phyloP scores from a whole-genome alignment of 805 yeast genomes.

The Starmerella riodocensis region DNA sequence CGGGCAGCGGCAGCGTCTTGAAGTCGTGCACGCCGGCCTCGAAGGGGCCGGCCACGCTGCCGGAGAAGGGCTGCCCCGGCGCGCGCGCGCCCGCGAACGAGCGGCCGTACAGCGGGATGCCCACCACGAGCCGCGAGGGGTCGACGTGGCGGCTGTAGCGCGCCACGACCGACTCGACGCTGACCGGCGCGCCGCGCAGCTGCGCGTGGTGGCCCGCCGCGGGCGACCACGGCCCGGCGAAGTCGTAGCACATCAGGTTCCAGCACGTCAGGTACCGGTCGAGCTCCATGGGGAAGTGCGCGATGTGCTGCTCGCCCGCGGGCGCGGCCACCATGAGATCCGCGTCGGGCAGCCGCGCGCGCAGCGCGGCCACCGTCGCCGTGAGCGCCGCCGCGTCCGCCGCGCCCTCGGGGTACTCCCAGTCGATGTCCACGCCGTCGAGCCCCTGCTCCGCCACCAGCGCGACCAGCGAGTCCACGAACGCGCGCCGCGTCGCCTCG shows the following conservation, averaged over 20 bases:
- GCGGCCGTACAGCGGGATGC: slow-evolving; percentile 81
- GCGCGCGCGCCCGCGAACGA: slow-evolving; percentile 35
- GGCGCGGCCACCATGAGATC: slow-evolving; percentile 68
- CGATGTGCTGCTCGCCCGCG: slow-evolving; percentile 38
- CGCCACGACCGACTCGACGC: slow-evolving; percentile 38
- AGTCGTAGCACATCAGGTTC: slow-evolving; percentile 90
- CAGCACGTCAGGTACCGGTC: slow-evolving; percentile 49
- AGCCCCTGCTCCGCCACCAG: slow-evolving; percentile 46
- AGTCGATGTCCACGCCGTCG: slow-evolving; percentile 88
- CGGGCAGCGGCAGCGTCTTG: slow-evolving; percentile 39
- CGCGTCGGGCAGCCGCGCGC: slow-evolving; percentile 31
- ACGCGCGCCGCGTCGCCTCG: slow-evolving; percentile 30
- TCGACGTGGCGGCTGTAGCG: slow-evolving; percentile 33
- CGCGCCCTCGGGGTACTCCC: slow-evolving; percentile 66
- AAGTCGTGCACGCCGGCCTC: slow-evolving; percentile 43
- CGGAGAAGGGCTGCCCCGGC: slow-evolving; percentile 34
- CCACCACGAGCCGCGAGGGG: slow-evolving; percentile 48
- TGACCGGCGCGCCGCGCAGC: slow-evolving; percentile 37
- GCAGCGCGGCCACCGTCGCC: slow-evolving; percentile 32
- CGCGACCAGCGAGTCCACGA: slow-evolving; percentile 38
- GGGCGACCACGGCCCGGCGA: slow-evolving; percentile 63
- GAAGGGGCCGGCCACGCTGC: slow-evolving; percentile 32
- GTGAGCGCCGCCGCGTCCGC: slow-evolving; percentile 37
- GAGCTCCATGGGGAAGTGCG: slow-evolving; percentile 40
- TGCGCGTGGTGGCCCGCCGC: slow-evolving; percentile 58